Conservation (phyloP, 306 rosid species). For the Casuarina cunninghamiana region DNA sequence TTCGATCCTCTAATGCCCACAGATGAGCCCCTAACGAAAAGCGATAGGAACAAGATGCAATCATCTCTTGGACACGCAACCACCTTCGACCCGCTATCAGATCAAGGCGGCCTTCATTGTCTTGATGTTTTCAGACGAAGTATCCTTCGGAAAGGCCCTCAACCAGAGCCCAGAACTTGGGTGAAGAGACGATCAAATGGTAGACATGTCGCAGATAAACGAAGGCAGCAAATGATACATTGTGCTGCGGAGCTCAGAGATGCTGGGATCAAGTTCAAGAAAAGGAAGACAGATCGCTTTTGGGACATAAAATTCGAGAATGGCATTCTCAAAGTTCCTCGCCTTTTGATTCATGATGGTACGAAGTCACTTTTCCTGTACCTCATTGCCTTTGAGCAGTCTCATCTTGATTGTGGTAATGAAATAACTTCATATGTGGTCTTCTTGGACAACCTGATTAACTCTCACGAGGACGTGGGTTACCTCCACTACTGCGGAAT, state of each 20-base stretch:
- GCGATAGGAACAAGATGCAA: slow-evolving; percentile 49
- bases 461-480: slow-evolving; percentile 78
- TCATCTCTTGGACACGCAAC: slow-evolving; percentile 41
- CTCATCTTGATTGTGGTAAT: slow-evolving; percentile 77
- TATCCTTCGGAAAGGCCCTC: slow-evolving; percentile 51
- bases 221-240: slow-evolving; percentile 72
- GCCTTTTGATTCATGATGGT: slow-evolving; percentile 81
- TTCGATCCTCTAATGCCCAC: slow-evolving; percentile 77
- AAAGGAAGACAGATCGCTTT: slow-evolving; percentile 72
- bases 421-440: slow-evolving; percentile 74
- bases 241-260: slow-evolving; percentile 82
- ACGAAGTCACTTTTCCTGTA: slow-evolving; percentile 70
- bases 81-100: slow-evolving; percentile 67
- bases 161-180: slow-evolving; percentile 60
- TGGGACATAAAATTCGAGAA: slow-evolving; percentile 72
- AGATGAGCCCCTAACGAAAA: slow-evolving; percentile 72
- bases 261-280: slow-evolving; percentile 76
- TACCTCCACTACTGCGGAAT: slow-evolving; percentile 83
- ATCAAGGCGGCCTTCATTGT: slow-evolving; percentile 72
- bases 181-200: slow-evolving; percentile 53
- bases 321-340: slow-evolving; percentile 60
- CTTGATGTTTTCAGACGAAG: slow-evolving; percentile 80
- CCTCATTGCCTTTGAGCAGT: slow-evolving; percentile 81
- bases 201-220: slow-evolving; percentile 62
- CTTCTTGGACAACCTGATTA: slow-evolving; percentile 89